Evolutionary conservation across 2,329 filamentous ascomycete genomes (phyloP).

Genomic region (Colletotrichum sp.): DNA sequence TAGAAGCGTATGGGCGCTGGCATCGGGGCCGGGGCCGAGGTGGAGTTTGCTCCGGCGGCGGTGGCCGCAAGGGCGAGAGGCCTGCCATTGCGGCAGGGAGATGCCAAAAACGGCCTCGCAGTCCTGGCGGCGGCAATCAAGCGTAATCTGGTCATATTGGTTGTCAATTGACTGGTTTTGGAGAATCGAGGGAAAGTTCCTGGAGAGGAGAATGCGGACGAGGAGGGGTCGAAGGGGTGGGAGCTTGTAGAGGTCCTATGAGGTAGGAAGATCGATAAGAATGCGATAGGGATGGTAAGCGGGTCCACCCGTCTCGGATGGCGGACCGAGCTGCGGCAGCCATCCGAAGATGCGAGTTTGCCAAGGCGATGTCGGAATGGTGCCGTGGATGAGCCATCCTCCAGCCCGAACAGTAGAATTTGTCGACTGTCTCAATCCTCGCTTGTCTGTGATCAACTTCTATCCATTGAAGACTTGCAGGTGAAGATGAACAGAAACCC

Average conservation of each 20-base stretch:
- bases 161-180: not conserved
- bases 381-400: not conserved
- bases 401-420: not conserved
- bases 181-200: not conserved
- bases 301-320: not conserved
- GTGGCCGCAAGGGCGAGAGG: not conserved
- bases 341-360: not conserved
- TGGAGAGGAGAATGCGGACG: not conserved
- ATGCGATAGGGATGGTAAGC: not conserved
- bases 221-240: not conserved
- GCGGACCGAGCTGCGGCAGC: not conserved
- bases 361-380: not conserved
- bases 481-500: not conserved
- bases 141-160: constrained; percentile 7
- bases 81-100: constrained; percentile 5
- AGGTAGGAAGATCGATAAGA: not conserved
- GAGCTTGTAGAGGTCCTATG: not conserved
- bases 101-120: constrained; percentile 5
- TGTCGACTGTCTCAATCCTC: not conserved
- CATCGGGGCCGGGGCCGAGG: constrained; percentile 1
- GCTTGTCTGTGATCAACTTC: not conserved
- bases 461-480: not conserved
- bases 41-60: constrained; percentile 3
- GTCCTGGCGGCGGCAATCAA: constrained; percentile 6
- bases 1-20: constrained; percentile 1